phyloP scores from a whole-genome alignment of 1,139 yeast species.

The Debaryomyces udenii region DNA sequence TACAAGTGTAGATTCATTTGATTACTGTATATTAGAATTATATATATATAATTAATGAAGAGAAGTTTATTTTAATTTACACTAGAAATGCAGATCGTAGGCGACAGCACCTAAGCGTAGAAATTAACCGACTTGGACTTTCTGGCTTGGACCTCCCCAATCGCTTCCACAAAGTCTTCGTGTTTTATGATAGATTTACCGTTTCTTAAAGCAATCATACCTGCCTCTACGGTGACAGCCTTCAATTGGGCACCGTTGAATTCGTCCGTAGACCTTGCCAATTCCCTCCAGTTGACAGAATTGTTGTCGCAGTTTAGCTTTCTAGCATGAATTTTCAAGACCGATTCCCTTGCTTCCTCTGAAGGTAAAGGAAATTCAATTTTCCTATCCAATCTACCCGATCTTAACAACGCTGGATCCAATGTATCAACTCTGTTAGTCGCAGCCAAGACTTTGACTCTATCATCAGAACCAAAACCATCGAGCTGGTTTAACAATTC shows the following conservation, averaged over 20 bases:
- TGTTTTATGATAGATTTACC: constrained; percentile 92
- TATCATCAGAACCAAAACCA: constrained; percentile 97
- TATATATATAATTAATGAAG: constrained; percentile 10
- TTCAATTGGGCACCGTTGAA: constrained; percentile 98
- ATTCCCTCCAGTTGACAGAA: constrained; percentile 95
- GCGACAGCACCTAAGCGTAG: constrained; percentile 56
- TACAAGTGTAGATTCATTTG: constrained; percentile 3
- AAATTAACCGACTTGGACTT: constrained; percentile 93
- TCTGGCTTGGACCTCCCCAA: constrained; percentile 97
- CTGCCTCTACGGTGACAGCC: constrained; percentile 98
- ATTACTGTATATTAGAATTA: constrained; percentile 9
- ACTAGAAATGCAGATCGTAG: background rate
- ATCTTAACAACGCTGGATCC: constrained; percentile 95
- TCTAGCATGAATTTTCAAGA: constrained; percentile 94
- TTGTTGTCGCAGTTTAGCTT: constrained; percentile 89
- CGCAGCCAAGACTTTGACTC: constrained; percentile 97
- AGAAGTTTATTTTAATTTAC: constrained; percentile 5
- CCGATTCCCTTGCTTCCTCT: constrained; percentile 96
- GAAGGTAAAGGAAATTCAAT: constrained; percentile 97
- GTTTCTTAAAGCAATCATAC: constrained; percentile 97
- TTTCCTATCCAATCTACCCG: constrained; percentile 96
- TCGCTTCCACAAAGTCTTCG: constrained; percentile 98
- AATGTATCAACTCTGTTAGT: constrained; percentile 97
- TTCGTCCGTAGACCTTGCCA: constrained; percentile 97
- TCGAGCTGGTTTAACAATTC: constrained; percentile 95